These are phyloP conservation scores for Hyphodiscus sp. DNA, from an alignment of 2,329 filamentous ascomycete species.

Conservation along the genomic window DNA sequence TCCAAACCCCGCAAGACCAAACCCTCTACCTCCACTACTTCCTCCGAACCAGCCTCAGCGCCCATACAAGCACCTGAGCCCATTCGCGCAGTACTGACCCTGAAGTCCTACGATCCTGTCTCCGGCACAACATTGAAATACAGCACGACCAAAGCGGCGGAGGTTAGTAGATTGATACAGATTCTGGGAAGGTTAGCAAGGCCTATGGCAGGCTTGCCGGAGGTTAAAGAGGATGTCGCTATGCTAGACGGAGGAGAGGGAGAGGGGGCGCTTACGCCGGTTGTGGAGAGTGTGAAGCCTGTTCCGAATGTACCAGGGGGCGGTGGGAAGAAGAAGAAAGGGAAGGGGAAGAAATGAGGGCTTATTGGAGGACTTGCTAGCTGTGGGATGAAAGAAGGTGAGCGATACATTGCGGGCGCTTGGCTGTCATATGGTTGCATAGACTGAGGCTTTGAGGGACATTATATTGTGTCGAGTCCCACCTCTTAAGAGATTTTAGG, in stretches of 20 bases:
- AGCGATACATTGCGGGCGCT: conserved; percentile 10
- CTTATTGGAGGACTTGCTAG: background rate
- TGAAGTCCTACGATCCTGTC: conserved; percentile 85
- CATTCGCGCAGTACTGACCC: conserved; percentile 62
- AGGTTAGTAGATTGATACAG: conserved; percentile 76
- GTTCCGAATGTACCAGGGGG: conserved; percentile 48
- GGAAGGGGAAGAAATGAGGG: conserved; percentile 4
- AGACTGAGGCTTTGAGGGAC: background rate
- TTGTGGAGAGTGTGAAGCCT: conserved; percentile 31
- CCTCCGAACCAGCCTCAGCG: conserved; percentile 21
- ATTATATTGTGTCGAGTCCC: too few species aligned
- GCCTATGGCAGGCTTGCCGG: conserved; percentile 53
- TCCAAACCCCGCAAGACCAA: conserved; percentile 24
- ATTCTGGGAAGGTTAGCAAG: conserved; percentile 69
- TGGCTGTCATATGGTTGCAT: conserved; percentile 3
- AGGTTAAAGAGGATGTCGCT: conserved; percentile 31
- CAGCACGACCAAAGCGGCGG: conserved; percentile 81
- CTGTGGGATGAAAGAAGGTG: background rate
- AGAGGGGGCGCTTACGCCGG: conserved; percentile 17
- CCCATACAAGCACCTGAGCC: conserved; percentile 37
- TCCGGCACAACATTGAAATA: conserved; percentile 86
- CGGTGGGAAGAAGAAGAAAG: background rate
- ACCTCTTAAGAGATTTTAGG: too few species aligned
- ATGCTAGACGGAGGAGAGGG: conserved; percentile 17
- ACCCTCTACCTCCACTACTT: conserved; percentile 23